A percentile compares a stretch with the other conserved stretches of the same genome.
Conservation (phyloP, 1,284 basidiomycete species). For the Volvariella volvacea region DNA sequence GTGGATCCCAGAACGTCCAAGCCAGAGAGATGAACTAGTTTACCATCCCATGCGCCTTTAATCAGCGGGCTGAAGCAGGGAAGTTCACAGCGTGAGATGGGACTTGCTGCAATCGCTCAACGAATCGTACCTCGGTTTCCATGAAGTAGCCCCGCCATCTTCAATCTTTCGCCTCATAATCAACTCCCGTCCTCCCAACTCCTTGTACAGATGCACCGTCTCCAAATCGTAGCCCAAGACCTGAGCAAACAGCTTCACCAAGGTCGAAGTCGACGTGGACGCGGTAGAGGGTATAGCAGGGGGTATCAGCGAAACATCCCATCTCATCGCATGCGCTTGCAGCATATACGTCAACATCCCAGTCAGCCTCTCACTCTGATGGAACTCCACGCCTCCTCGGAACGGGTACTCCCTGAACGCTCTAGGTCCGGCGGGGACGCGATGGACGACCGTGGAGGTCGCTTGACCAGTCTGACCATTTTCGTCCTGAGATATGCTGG, state of each 20-base stretch:
- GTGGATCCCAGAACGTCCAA: slow-evolving; percentile 58
- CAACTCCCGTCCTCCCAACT: slow-evolving; percentile 58
- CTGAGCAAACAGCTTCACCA: slow-evolving; percentile 41
- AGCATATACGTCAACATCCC: slow-evolving; percentile 40
- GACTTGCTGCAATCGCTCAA: not conserved
- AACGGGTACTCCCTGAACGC: slow-evolving; percentile 34
- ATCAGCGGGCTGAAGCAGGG: slow-evolving; percentile 37
- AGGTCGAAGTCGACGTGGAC: slow-evolving; percentile 42
- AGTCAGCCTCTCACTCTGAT: slow-evolving; percentile 33
- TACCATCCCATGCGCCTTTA: slow-evolving; percentile 49
- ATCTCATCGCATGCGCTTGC: slow-evolving; percentile 46
- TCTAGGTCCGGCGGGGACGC: slow-evolving; percentile 43
- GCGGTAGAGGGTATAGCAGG: slow-evolving; percentile 41
- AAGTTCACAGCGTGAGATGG: not conserved
- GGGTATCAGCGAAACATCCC: slow-evolving; percentile 48
- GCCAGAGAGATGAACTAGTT: slow-evolving; percentile 52
- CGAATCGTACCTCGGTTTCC: slow-evolving; percentile 55
- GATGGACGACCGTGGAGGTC: slow-evolving; percentile 16
- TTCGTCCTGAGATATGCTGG: slow-evolving; percentile 15
- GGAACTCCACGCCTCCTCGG: slow-evolving; percentile 23
- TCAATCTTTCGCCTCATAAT: slow-evolving; percentile 52
- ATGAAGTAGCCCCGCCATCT: slow-evolving; percentile 49
- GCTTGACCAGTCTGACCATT: not conserved
- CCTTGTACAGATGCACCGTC: slow-evolving; percentile 59
- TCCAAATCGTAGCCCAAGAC: slow-evolving; percentile 55